Conservation (phyloP, 768 basidiomycete genomes). For the Mycena amicta region DNA sequence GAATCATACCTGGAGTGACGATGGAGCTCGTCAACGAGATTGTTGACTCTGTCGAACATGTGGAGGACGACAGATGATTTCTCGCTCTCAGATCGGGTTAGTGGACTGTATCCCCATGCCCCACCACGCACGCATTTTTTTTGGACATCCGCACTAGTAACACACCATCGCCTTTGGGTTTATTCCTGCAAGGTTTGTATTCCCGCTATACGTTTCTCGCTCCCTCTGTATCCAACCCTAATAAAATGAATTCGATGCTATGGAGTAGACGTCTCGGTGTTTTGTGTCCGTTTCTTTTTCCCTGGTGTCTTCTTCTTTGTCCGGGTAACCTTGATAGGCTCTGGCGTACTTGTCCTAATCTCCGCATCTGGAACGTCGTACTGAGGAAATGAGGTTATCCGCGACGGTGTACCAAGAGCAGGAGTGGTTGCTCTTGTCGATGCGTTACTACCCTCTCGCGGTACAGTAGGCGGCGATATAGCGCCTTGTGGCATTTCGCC, state of each 20-base stretch:
- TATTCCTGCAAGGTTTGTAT: background rate
- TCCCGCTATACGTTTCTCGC: slow-evolving; percentile 5
- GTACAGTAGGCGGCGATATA: slow-evolving; percentile 18
- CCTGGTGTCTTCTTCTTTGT: slow-evolving; percentile 65
- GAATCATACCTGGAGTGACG: slow-evolving; percentile 93
- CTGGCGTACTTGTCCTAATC: slow-evolving; percentile 53
- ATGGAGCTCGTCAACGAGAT: slow-evolving; percentile 93
- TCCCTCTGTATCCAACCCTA: slow-evolving; percentile 27
- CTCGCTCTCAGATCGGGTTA: slow-evolving; percentile 13
- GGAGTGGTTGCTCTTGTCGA: slow-evolving; percentile 30
- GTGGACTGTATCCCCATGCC: background rate
- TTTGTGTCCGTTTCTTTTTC: slow-evolving; percentile 68
- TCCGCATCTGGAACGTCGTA: slow-evolving; percentile 57
- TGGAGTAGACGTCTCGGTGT: slow-evolving; percentile 12
- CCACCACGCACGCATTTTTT: slow-evolving; percentile 18
- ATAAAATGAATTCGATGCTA: slow-evolving; percentile 25
- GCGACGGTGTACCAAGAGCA: slow-evolving; percentile 36
- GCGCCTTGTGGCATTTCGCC: slow-evolving; percentile 87
- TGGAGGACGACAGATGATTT: slow-evolving; percentile 70
- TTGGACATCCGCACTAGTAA: slow-evolving; percentile 19
- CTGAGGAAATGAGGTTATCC: slow-evolving; percentile 46
- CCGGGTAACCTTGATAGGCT: slow-evolving; percentile 76
- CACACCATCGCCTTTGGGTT: background rate
- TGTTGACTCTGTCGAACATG: slow-evolving; percentile 89
- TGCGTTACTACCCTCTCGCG: slow-evolving; percentile 2